phyloP scores from a whole-genome alignment of 768 basidiomycete species.

The Chlorophyllum brunneum region DNA sequence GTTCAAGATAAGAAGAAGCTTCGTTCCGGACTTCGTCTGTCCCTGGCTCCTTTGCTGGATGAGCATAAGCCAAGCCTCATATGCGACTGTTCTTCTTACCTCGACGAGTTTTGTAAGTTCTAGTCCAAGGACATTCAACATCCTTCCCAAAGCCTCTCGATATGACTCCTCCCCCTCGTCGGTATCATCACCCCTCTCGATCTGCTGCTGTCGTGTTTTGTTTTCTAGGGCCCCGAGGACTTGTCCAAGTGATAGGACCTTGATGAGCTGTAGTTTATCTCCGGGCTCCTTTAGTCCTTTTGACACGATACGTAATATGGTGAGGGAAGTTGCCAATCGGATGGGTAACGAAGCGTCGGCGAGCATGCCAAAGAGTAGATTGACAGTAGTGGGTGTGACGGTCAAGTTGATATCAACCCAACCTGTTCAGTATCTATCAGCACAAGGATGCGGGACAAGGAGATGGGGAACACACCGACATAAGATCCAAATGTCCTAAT shows the following conservation, averaged over 20 bases:
- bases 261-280: constrained; percentile 87
- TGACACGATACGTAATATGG: constrained; percentile 77
- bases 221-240: constrained; percentile 79
- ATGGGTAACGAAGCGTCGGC: constrained; percentile 75
- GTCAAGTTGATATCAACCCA: constrained; percentile 99
- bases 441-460: not conserved
- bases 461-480: constrained; percentile 63
- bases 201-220: constrained; percentile 66
- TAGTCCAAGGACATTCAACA: constrained; percentile 77
- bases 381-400: constrained; percentile 85
- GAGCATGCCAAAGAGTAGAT: constrained; percentile 79
- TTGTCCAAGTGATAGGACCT: constrained; percentile 81
- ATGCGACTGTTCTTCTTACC: constrained; percentile 38
- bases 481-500: constrained; percentile 90
- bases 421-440: constrained; percentile 43
- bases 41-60: constrained; percentile 47
- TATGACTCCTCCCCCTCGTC: constrained; percentile 89
- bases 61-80: constrained; percentile 14
- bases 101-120: constrained; percentile 86
- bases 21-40: constrained; percentile 60
- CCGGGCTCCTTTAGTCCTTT: constrained; percentile 91
- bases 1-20: constrained; percentile 57
- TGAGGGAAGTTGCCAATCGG: constrained; percentile 77
- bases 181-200: constrained; percentile 60
- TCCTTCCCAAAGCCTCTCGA: constrained; percentile 81